These are phyloP conservation scores for Peniophora sp. DNA, from an alignment of 1,284 basidiomycete genomes.

Conservation along the genomic window DNA sequence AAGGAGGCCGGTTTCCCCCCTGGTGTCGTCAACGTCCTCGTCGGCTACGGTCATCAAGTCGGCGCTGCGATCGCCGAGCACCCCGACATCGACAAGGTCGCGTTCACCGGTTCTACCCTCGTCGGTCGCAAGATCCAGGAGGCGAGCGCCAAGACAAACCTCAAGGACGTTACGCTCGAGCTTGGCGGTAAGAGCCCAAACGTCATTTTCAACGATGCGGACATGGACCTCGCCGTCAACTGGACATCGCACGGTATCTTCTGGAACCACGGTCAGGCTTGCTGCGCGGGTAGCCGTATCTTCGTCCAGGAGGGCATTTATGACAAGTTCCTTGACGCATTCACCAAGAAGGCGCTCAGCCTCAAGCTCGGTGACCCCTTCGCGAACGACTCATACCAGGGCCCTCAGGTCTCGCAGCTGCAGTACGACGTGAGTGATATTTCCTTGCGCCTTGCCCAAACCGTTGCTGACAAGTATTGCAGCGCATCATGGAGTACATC, in stretches of 20 bases:
- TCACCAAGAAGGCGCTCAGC: constrained; percentile 49
- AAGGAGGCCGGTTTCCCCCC: constrained; percentile 55
- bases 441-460: constrained; percentile 21
- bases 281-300: constrained; percentile 81
- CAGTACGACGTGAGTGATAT: constrained; percentile 48
- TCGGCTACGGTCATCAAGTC: constrained; percentile 59
- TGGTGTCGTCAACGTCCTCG: constrained; percentile 67
- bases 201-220: constrained; percentile 66
- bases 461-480: constrained; percentile 11
- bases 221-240: constrained; percentile 72
- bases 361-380: constrained; percentile 82
- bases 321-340: constrained; percentile 63
- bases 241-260: constrained; percentile 82
- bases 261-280: constrained; percentile 80
- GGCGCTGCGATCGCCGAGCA: constrained; percentile 60
- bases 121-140: constrained; percentile 85
- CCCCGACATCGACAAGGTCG: constrained; percentile 61
- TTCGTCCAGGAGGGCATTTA: constrained; percentile 82
- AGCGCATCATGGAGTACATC: constrained; percentile 87
- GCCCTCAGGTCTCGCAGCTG: constrained; percentile 78
- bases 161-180: constrained; percentile 89
- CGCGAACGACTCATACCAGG: constrained; percentile 61
- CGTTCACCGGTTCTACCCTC: constrained; percentile 74
- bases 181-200: constrained; percentile 90
- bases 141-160: constrained; percentile 74